Evolutionary conservation across 106 monocot genomes (phyloP).

Genomic region (Iris macrosiphon): DNA sequence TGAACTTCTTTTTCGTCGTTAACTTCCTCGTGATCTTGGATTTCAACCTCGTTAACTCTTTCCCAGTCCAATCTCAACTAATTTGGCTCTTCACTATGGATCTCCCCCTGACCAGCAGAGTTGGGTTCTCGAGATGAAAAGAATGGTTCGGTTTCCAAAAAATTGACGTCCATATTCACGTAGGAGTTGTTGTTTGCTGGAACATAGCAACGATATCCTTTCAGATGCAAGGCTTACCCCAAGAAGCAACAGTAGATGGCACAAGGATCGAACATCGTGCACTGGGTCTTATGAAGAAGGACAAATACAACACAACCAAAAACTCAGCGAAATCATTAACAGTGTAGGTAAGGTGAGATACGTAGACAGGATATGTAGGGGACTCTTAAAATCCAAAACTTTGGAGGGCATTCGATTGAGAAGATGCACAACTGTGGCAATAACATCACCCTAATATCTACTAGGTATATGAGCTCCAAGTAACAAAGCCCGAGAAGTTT

Average conservation of each 20-base stretch:
- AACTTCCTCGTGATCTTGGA: too few relatives aligned
- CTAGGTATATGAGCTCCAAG: background rate
- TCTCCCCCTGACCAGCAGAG: background rate
- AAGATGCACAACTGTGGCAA: background rate
- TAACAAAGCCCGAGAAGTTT: background rate
- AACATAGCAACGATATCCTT: constrained; percentile 9
- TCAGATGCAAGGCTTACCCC: constrained; percentile 5
- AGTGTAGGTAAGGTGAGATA: background rate
- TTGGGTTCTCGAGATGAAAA: background rate
- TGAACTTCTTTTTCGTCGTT: too few relatives aligned
- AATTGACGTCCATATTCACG: constrained; percentile 13
- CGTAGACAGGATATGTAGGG: background rate
- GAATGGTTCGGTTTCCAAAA: background rate
- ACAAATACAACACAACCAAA: constrained; percentile 22
- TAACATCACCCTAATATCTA: constrained; percentile 2
- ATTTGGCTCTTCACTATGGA: background rate
- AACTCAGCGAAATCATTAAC: background rate
- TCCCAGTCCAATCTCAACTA: background rate
- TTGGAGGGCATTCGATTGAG: constrained; percentile 24
- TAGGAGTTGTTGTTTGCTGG: background rate
- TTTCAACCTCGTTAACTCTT: too few relatives aligned
- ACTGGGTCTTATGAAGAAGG: background rate
- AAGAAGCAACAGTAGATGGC: constrained; percentile 13
- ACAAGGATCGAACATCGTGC: constrained; percentile 2
- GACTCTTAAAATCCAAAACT: background rate